Evolutionary conservation across 306 rosid genomes (phyloP), one percentile per base, ranked within the genome.

Genomic region (Herpetospermum pedunculosum): DNA sequence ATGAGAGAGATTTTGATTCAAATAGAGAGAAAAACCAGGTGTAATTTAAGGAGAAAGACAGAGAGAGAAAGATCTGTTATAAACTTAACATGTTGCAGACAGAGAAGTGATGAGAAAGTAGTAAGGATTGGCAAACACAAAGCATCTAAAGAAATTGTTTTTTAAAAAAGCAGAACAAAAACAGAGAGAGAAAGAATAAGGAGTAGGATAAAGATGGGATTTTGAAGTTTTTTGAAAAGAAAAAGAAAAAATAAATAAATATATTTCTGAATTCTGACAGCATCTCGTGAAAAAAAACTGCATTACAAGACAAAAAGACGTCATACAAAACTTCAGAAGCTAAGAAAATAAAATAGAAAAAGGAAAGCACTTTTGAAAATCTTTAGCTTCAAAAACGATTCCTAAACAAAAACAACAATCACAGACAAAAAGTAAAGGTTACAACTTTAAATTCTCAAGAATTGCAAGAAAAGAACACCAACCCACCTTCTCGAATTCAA

Each of bases 261-360:
- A 41, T 11, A 41, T n/a, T n/a, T n/a, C n/a, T n/a, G n/a, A n/a
- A n/a, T 70, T 88, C 99, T 89, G 99, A 95, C 99, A 95, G 32
- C 72, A 73, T 84, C 99, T 89, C 99, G 97, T 95, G 99, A 91
- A 84, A 83, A 84, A 83, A 88, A 87, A 75, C 84, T 84, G 91
- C 84, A 82, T 95, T 95, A 91, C 76, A 88, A n/a, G 99, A 95
- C 99, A 91, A 95, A 87, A 87, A 44, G 83, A 80, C 75, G 92
- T 81, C 89, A 80, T 87, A 88, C 85, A 88, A 85, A 83, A 79
- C 81, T 71, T 76, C 90, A 87, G 87, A 84, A 79, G 18, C 74
- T 84, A 21, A 52, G 29, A 21, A 37, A 37, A 21, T 3, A 8
- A 7, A 8, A 12, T 2, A n/a, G 8, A 57, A 26, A 28, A 35